Conservation (phyloP, 495 filamentous ascomycete species). For the Penicillium psychrofluorescens region DNA sequence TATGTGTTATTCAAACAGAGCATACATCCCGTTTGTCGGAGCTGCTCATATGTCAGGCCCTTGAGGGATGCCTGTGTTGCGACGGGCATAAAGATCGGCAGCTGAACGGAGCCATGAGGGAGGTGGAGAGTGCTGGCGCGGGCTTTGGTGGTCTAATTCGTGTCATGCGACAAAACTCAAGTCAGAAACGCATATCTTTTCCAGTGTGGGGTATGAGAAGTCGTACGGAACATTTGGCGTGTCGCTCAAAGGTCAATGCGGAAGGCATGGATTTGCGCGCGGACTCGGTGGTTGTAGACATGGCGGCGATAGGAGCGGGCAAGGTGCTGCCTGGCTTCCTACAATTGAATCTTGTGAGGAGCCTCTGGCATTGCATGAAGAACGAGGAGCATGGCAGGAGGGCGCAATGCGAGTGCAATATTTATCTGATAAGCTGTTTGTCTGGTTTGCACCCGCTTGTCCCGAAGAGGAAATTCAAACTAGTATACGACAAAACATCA, state of each 20-base stretch:
- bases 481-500: too few species aligned
- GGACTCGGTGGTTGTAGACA: constrained; percentile 27
- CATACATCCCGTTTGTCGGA: constrained; percentile 80
- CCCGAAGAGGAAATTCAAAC: too few species aligned
- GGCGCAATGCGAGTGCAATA: constrained; percentile 10
- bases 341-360: constrained; percentile 4
- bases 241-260: constrained; percentile 74
- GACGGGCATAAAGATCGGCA: constrained; percentile 97
- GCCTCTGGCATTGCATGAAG: constrained; percentile 15
- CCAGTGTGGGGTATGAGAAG: background rate
- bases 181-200: background rate
- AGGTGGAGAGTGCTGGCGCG: constrained; percentile 84
- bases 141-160: constrained; percentile 77
- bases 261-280: constrained; percentile 51
- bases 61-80: constrained; percentile 97
- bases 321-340: background rate
- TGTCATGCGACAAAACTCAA: background rate
- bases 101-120: constrained; percentile 81
- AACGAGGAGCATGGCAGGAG: background rate
- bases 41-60: constrained; percentile 85
- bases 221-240: constrained; percentile 77
- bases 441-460: constrained; percentile 13
- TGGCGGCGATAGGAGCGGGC: constrained; percentile 12
- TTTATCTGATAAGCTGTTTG: constrained; percentile 21
- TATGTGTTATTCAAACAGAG: constrained; percentile 97